phyloP scores from a whole-genome alignment of 768 basidiomycete species.

The Mycena haematopus region DNA sequence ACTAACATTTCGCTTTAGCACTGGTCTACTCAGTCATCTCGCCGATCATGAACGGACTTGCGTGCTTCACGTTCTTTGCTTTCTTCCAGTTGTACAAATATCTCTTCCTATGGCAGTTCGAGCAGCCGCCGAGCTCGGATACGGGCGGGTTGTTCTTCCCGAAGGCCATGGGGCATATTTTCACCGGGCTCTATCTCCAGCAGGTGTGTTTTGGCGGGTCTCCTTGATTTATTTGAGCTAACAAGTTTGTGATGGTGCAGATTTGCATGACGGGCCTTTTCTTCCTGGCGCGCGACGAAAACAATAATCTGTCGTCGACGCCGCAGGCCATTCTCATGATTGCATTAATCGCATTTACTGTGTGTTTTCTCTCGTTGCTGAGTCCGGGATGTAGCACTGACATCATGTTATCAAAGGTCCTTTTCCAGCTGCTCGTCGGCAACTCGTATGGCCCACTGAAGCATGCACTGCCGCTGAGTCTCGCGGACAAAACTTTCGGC shows the following conservation, averaged over 20 bases:
- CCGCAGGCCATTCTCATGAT: constrained; percentile 86
- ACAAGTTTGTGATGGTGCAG: background rate
- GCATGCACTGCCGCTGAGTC: constrained; percentile 75
- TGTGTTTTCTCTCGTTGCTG: constrained; percentile 44
- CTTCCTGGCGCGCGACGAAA: constrained; percentile 77
- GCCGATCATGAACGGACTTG: constrained; percentile 92
- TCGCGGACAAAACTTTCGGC: constrained; percentile 72
- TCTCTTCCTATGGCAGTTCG: constrained; percentile 80
- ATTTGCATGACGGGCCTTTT: constrained; percentile 86
- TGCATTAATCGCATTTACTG: constrained; percentile 83
- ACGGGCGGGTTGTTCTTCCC: constrained; percentile 97
- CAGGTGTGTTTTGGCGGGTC: constrained; percentile 46
- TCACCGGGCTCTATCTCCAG: constrained; percentile 93
- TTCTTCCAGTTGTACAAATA: constrained; percentile 89
- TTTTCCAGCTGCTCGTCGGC: constrained; percentile 76
- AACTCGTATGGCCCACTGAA: constrained; percentile 84
- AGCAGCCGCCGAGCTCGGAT: constrained; percentile 71
- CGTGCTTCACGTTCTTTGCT: constrained; percentile 79
- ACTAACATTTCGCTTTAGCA: constrained; percentile 42
- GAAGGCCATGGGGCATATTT: constrained; percentile 90
- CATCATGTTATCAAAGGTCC: constrained; percentile 48
- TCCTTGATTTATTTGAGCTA: background rate
- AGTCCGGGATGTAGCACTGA: background rate
- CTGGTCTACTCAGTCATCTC: constrained; percentile 88
- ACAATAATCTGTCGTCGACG: constrained; percentile 60